These are phyloP conservation scores for Ophiostoma montium DNA, from an alignment of 2,329 filamentous ascomycete genomes.

Conservation along the genomic window DNA sequence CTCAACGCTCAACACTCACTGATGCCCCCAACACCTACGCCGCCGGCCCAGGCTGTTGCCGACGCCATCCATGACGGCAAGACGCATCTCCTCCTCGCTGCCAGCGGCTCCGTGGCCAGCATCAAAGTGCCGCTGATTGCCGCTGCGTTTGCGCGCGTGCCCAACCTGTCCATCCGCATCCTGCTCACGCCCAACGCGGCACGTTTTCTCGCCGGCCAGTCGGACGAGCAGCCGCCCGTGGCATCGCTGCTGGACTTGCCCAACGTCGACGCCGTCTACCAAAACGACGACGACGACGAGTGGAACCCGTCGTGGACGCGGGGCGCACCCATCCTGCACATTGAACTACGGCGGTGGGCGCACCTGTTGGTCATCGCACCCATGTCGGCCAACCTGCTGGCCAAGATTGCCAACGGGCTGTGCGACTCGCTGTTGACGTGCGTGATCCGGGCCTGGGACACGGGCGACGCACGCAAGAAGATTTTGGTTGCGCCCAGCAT, in stretches of 20 bases:
- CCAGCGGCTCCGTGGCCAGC: slow-evolving; percentile 54
- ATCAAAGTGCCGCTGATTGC: slow-evolving; percentile 68
- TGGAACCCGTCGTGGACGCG: slow-evolving; percentile 56
- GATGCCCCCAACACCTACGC: too few relatives aligned
- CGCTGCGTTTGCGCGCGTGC: slow-evolving; percentile 31
- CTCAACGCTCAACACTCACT: too few relatives aligned
- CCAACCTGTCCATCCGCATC: slow-evolving; percentile 63
- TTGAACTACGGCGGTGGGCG: slow-evolving; percentile 70
- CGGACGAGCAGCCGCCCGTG: slow-evolving; percentile 60
- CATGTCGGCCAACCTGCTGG: slow-evolving; percentile 70
- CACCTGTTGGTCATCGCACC: slow-evolving; percentile 70
- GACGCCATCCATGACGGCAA: slow-evolving; percentile 24
- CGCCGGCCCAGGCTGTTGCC: slow-evolving; percentile 20
- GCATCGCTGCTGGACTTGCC: slow-evolving; percentile 42
- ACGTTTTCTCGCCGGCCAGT: slow-evolving; percentile 65
- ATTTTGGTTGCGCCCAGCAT: slow-evolving; percentile 63
- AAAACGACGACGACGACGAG: slow-evolving; percentile 75
- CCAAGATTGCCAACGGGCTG: slow-evolving; percentile 66
- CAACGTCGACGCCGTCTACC: slow-evolving; percentile 67
- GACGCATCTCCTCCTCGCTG: slow-evolving; percentile 28
- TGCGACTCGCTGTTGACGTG: slow-evolving; percentile 61
- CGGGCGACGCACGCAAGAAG: slow-evolving; percentile 43
- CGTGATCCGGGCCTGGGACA: slow-evolving; percentile 81
- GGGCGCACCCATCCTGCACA: slow-evolving; percentile 73
- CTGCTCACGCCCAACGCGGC: slow-evolving; percentile 62